A percentile compares a stretch with the other conserved stretches of the same genome.
These are phyloP conservation scores for Sporobolomyces pararoseus DNA, from an alignment of 768 basidiomycete genomes.

Conservation along the genomic window DNA sequence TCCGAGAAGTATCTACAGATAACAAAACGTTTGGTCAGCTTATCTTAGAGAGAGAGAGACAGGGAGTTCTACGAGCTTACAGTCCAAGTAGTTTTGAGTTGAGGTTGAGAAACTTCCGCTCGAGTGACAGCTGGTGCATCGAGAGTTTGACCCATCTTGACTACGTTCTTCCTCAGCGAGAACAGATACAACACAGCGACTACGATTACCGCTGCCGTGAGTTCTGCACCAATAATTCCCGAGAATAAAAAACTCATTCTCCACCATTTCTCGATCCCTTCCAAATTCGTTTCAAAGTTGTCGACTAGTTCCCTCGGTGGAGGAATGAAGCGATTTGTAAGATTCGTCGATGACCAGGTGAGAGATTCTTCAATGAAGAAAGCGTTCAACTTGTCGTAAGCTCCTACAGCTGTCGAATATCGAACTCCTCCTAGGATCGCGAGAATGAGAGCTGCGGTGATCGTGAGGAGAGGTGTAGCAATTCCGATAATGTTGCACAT, in stretches of 20 bases:
- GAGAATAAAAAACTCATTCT: background rate
- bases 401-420: background rate
- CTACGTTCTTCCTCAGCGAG: background rate
- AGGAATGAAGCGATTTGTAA: conserved; percentile 3
- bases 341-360: background rate
- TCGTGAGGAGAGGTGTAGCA: background rate
- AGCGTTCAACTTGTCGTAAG: conserved; percentile 5
- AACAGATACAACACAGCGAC: background rate
- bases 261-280: background rate
- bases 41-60: background rate
- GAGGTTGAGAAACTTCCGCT: background rate
- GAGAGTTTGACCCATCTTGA: conserved; percentile 2
- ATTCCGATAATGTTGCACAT: background rate
- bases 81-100: conserved; percentile 1
- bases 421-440: background rate
- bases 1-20: background rate
- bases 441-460: background rate
- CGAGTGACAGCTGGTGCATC: background rate
- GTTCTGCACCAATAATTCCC: background rate
- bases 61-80: background rate
- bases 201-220: background rate
- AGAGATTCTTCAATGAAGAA: conserved; percentile 13
- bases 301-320: background rate
- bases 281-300: background rate
- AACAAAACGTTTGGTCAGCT: background rate